A percentile compares a stretch with the other conserved stretches of the same genome.
phyloP scores from a whole-genome alignment of 306 rosid species.

The Gleditsia sinensis region DNA sequence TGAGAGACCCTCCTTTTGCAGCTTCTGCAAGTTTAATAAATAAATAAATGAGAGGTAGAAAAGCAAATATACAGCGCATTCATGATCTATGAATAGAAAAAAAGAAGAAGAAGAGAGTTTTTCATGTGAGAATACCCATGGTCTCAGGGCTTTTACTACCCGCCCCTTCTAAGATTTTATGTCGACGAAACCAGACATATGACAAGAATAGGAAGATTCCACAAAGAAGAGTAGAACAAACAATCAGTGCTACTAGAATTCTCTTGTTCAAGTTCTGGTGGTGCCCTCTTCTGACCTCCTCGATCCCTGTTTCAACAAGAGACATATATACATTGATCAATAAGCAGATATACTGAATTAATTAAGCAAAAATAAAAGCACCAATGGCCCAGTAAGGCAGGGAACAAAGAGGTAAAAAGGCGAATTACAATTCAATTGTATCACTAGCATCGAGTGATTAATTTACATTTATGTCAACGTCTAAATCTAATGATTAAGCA shows the following conservation, averaged over 20 bases:
- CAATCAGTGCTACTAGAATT: conserved; percentile 66
- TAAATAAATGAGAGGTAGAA: conserved; percentile 18
- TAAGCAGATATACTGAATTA: neutral
- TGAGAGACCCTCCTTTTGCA: conserved; percentile 48
- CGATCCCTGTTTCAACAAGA: conserved; percentile 50
- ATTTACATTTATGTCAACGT: conserved; percentile 5
- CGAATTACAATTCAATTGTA: neutral
- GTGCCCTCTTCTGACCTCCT: conserved; percentile 56
- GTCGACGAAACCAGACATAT: conserved; percentile 61
- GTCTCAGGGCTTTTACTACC: conserved; percentile 44
- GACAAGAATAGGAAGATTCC: conserved; percentile 57
- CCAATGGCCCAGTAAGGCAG: neutral
- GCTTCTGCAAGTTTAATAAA: conserved; percentile 51
- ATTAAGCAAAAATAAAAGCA: conserved; percentile 1
- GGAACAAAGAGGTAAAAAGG: neutral
- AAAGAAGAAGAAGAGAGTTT: conserved; percentile 8
- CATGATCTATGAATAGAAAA: conserved; percentile 19
- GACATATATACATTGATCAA: neutral
- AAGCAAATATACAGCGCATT: neutral
- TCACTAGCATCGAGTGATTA: neutral
- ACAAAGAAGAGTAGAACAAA: conserved; percentile 71
- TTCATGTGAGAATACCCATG: conserved; percentile 47
- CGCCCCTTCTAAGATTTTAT: conserved; percentile 37
- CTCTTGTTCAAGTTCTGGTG: conserved; percentile 71
- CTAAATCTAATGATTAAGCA: conserved; percentile 4